Percentiles rank a stretch among this genome's conserved stretches.
Evolutionary conservation across 192 early-diverging fungal species (phyloP).

Genomic region (Borealophlyctis nickersoniae): DNA sequence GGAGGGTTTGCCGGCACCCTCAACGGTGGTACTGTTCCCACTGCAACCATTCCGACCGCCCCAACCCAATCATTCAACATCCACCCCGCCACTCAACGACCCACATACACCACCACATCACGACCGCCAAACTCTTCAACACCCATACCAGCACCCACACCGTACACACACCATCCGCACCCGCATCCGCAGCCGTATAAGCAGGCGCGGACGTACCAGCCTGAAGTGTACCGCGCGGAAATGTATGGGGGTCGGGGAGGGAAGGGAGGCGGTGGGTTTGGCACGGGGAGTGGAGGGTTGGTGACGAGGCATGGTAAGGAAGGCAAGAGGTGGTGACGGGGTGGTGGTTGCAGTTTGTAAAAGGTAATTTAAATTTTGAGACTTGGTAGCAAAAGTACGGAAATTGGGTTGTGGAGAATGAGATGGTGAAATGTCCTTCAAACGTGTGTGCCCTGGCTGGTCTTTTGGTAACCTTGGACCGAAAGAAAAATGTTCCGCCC

Average conservation of each 20-base stretch:
- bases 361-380: too few species aligned
- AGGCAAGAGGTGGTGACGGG: not conserved
- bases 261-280: not conserved
- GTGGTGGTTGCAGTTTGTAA: not conserved
- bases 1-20: not conserved
- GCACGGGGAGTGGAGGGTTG: not conserved
- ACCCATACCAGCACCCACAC: not conserved
- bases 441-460: too few species aligned
- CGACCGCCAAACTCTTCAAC: too few species aligned
- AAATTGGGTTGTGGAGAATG: too few species aligned
- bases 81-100: not conserved
- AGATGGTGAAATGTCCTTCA: too few species aligned
- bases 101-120: not conserved
- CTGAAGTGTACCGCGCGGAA: not conserved
- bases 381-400: too few species aligned
- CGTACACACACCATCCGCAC: not conserved
- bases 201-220: not conserved
- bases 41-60: not conserved
- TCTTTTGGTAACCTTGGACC: too few species aligned
- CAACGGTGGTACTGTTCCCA: not conserved
- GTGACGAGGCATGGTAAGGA: not conserved
- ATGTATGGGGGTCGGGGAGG: too few species aligned
- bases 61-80: not conserved
- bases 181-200: not conserved
- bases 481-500: too few species aligned